phyloP scores from a whole-genome alignment of 345 rosid genomes.

The Salix koriyanagi region DNA sequence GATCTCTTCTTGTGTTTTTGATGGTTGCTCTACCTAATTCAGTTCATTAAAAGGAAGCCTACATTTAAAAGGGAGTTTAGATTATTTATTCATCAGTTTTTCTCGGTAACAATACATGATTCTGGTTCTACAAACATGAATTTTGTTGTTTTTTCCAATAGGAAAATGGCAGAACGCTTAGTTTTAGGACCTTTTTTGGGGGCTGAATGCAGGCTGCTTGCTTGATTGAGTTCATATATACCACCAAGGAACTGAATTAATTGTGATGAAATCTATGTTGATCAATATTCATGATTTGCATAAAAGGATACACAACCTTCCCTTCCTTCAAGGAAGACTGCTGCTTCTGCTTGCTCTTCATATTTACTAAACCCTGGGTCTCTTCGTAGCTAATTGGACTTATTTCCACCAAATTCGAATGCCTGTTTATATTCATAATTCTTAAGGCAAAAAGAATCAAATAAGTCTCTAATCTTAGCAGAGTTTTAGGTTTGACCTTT shows the following conservation, averaged over 20 bases:
- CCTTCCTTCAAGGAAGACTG: not conserved
- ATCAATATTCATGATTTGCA: slow-evolving; percentile 7
- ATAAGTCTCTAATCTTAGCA: not conserved
- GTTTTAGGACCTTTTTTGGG: too few species aligned
- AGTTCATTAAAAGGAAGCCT: not conserved
- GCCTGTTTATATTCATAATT: not conserved
- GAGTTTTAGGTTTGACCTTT: not conserved
- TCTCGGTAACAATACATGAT: not conserved
- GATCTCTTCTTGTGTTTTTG: not conserved
- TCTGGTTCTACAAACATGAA: not conserved
- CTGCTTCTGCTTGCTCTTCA: not conserved
- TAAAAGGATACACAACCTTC: not conserved
- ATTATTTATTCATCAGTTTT: not conserved
- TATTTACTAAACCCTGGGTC: not conserved
- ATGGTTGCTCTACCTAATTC: not conserved
- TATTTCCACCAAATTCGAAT: not conserved
- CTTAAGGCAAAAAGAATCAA: not conserved
- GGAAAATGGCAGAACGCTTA: not conserved
- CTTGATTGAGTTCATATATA: not conserved
- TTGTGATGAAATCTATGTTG: not conserved
- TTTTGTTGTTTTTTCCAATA: not conserved
- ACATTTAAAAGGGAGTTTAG: not conserved
- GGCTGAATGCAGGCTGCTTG: not conserved
- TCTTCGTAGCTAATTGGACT: not conserved
- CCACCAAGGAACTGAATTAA: slow-evolving; percentile 3